Base-by-base conservation (phyloP, 371 early-diverging fungal genomes). In the Funneliformis caledonium region DNA sequence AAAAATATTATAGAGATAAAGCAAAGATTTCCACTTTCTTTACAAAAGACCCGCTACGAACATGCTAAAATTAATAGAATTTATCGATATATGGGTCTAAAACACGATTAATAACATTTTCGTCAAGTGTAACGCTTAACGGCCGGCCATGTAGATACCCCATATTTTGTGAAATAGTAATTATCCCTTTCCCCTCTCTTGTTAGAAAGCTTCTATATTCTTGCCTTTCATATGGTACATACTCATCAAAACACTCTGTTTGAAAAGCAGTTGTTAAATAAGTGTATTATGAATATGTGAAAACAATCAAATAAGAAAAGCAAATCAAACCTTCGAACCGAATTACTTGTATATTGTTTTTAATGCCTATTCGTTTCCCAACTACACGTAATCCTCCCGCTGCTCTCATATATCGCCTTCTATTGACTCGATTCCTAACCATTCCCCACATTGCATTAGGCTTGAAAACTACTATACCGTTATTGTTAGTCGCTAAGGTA, bases 51-150 rank as follows among this genome's bases (percentile, higher is more conserved):
- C 26, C 26, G 0, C 26, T 26, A 26, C 0, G 26, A 26, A 26
- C 26, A 26, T 26, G 26, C 26, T 72, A n/a, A 72, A 72, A 72
- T 56, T 72, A 72, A 72, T 31, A 72, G 50, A 72, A 72, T 72
- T 72, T 76, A 76, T 47, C n/a, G 45, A 16, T 62, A 62, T 76
- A 76, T 56, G 10, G 47, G 76, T 16, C n/a, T 59, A 61, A 62
- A 59, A 26, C 62, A 59, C 61, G 62, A 76, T 76, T 22, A 56
- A 10, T 12, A 74, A 9, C 0, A 74, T 74, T 56, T 52, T 74
- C 74, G 12, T 74, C 59, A 56, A 26, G 31, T 59, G 31, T 12
- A 74, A 74, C 4, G 3, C 56, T 11, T 26, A 56, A 59, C 16
- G 33, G 59, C 10, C 33, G 59, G 19, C 59, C 59, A 59, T 73